phyloP scores from a whole-genome alignment of 345 rosid species.

The Ricinus communis region DNA sequence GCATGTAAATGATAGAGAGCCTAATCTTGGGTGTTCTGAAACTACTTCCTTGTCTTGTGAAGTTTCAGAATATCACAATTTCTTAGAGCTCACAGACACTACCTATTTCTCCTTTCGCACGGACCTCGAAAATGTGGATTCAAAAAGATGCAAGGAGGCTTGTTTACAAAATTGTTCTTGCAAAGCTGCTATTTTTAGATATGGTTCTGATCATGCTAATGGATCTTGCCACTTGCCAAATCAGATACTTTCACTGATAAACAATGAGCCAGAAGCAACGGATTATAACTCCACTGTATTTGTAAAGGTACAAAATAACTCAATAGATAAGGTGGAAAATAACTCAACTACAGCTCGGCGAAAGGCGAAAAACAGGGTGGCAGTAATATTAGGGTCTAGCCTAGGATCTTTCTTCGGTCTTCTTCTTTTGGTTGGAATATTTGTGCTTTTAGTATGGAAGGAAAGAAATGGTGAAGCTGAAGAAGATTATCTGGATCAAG shows the following conservation, averaged over 20 bases:
- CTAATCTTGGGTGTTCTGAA: constrained; percentile 30
- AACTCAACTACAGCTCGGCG: not conserved
- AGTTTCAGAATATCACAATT: constrained; percentile 14
- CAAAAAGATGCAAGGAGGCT: constrained; percentile 9
- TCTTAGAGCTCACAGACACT: constrained; percentile 23
- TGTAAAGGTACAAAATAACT: not conserved
- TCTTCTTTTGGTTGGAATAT: not conserved
- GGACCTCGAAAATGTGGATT: not conserved
- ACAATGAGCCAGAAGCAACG: not conserved
- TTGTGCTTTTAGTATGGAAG: not conserved
- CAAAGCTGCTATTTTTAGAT: constrained; percentile 30
- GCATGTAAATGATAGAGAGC: constrained; percentile 8
- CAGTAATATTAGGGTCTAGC: not conserved
- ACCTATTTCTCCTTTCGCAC: not conserved
- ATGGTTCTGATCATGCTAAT: not conserved
- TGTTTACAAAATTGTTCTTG: constrained; percentile 37
- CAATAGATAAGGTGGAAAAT: not conserved
- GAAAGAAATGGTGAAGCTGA: not conserved
- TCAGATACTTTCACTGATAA: constrained; percentile 3
- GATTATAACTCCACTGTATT: constrained; percentile 7
- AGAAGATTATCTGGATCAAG: constrained; percentile 18
- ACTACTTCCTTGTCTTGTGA: constrained; percentile 17
- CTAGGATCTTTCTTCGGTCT: not conserved
- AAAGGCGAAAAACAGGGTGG: not conserved
- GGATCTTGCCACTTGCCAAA: constrained; percentile 1